Evolutionary conservation across 345 rosid genomes (phyloP).

Genomic region (Rhizophora apiculata): DNA sequence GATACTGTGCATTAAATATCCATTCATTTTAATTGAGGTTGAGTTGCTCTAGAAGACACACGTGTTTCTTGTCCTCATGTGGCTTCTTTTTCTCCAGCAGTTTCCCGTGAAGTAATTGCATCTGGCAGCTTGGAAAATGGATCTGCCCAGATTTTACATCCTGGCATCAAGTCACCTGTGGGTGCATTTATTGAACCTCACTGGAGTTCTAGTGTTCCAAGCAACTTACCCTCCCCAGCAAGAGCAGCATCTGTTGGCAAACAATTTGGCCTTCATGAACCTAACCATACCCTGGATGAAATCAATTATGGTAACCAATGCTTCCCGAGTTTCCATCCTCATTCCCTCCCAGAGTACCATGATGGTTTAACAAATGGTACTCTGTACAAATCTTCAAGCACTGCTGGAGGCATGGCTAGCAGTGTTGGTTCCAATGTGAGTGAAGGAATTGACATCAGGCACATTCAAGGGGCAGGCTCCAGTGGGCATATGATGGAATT

Average conservation of each 20-base stretch:
- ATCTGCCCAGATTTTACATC: conserved; percentile 10
- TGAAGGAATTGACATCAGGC: conserved; percentile 56
- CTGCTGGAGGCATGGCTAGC: conserved; percentile 35
- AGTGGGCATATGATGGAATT: conserved; percentile 42
- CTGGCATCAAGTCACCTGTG: conserved; percentile 18
- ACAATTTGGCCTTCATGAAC: conserved; percentile 50
- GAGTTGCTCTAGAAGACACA: conserved; percentile 4
- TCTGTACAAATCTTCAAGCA: conserved; percentile 49
- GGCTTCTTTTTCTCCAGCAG: conserved; percentile 32
- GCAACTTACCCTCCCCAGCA: conserved; percentile 57
- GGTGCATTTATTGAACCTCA: conserved; percentile 21
- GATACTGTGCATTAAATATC: conserved; percentile 17
- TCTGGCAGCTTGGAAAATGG: conserved; percentile 20
- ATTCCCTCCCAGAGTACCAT: conserved; percentile 73
- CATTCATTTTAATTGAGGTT: conserved; percentile 10
- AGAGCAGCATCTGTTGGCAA: conserved; percentile 52
- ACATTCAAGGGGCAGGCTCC: conserved; percentile 45
- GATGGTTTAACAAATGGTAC: conserved; percentile 56
- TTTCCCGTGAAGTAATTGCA: conserved; percentile 28
- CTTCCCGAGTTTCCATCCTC: conserved; percentile 61
- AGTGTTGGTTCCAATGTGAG: conserved; percentile 20
- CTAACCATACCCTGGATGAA: conserved; percentile 50
- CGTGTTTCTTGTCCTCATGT: conserved; percentile 17
- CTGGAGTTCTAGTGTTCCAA: conserved; percentile 57
- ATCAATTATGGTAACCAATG: conserved; percentile 51